Evolutionary conservation across 331 rosid species (phyloP), one percentile per base, ranked within the genome.

Genomic region (Pyracantha coccinea): DNA sequence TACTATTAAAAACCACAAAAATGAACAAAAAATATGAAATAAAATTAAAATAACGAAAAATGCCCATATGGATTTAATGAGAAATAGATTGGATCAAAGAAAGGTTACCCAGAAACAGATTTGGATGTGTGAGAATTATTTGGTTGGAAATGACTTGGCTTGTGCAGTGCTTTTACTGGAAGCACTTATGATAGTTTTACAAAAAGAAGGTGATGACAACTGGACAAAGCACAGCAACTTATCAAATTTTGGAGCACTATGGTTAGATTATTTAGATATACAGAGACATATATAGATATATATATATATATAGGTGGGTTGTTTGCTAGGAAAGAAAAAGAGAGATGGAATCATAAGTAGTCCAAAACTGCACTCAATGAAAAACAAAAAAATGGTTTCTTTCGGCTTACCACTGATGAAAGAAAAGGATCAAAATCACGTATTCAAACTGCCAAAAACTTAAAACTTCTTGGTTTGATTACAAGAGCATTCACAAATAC

Each of bases 371-470:
- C 84, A 82, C 85, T 87, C 83, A 87, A 80, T 71, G 62, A 33
- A 60, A 41, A 81, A 78, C 81, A 63, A 83, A 38, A 38, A 1
- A 38, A 9, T 31, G 67, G 79, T 68, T 61, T 86, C 91, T 94
- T 91, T 94, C 84, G 86, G 93, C 82, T 86, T 81, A 76, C 97
- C 90, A 81, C 19, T 73, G 68, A 72, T 54, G 84, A 92, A 91
- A 90, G 96, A 78, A 86, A 94, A 73, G 97, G 86, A 94, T 94
- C 45, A 3, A 87, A 87, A 87, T 69, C 78, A 83, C 7, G 55
- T 69, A 81, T 70, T 81, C 87, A 87, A 80, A 78, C 75, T 76
- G 79, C 69, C 73, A 24, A 38, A 73, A 16, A 17, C 12, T 47
- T 77, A 68, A 77, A 38, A 70, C 71, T 78, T 77, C 69, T 71